Conservation (phyloP, 2,329 filamentous ascomycete species). For the Talaromyces pinophilus region DNA sequence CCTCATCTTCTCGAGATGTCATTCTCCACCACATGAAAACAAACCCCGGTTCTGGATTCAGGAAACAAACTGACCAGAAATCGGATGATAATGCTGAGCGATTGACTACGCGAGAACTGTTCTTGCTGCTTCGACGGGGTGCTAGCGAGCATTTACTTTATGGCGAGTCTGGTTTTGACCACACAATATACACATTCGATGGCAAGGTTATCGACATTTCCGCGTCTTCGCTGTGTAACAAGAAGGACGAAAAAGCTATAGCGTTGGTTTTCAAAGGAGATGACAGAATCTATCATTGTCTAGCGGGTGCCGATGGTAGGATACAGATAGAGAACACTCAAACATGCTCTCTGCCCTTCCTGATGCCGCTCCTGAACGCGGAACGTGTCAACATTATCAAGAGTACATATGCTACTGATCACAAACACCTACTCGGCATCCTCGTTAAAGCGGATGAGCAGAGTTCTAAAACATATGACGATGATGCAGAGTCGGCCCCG, state of each 20-base stretch:
- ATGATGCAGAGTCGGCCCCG: conserved; percentile 28
- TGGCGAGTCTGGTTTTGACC: conserved; percentile 36
- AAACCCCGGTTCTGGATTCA: conserved; percentile 35
- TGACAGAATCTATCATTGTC: conserved; percentile 33
- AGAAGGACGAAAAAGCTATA: conserved; percentile 25
- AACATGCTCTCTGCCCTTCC: conserved; percentile 26
- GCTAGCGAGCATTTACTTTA: conserved; percentile 40
- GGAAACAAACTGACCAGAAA: neutral
- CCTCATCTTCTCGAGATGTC: conserved; percentile 37
- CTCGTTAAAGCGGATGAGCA: conserved; percentile 34
- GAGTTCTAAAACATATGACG: conserved; percentile 29
- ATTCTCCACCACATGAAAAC: conserved; percentile 40
- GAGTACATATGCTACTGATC: conserved; percentile 29
- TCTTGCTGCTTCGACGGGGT: conserved; percentile 34
- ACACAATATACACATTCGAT: conserved; percentile 33
- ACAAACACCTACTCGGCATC: conserved; percentile 30
- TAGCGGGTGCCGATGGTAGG: conserved; percentile 24
- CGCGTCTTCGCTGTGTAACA: conserved; percentile 36
- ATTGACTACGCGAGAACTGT: conserved; percentile 33
- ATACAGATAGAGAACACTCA: conserved; percentile 20
- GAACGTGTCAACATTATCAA: conserved; percentile 35
- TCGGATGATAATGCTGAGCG: conserved; percentile 22
- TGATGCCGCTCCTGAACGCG: conserved; percentile 26
- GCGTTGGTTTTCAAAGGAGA: conserved; percentile 37
- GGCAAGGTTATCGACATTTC: conserved; percentile 33